Percentiles rank a stretch among this genome's conserved stretches.
These are phyloP conservation scores for Coemansia sp. DNA, from an alignment of 192 early-diverging fungal genomes.

Conservation along the genomic window DNA sequence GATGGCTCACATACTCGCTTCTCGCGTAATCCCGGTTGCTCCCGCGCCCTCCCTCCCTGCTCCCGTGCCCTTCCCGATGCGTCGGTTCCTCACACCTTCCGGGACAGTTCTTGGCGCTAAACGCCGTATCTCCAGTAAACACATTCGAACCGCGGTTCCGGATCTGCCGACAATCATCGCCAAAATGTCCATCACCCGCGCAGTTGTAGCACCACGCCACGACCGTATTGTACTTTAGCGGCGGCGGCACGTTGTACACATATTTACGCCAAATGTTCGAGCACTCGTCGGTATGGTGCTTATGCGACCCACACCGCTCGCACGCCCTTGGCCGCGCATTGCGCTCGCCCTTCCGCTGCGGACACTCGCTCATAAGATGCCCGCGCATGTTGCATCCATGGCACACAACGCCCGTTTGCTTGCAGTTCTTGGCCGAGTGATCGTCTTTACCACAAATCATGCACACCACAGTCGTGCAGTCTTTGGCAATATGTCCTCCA, in stretches of 20 bases:
- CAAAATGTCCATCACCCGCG: slow-evolving; percentile 36
- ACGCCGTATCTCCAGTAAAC: slow-evolving; percentile 32
- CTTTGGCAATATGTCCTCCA: slow-evolving; percentile 44
- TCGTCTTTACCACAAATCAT: slow-evolving; percentile 42
- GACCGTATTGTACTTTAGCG: slow-evolving; percentile 24
- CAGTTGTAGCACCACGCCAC: slow-evolving; percentile 52
- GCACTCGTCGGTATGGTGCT: slow-evolving; percentile 49
- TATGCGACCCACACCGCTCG: slow-evolving; percentile 22
- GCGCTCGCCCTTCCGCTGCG: slow-evolving; percentile 16
- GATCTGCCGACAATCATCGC: slow-evolving; percentile 33
- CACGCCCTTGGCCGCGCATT: slow-evolving; percentile 7
- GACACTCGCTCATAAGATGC: slow-evolving; percentile 40
- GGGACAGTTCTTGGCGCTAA: slow-evolving; percentile 28
- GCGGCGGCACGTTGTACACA: slow-evolving; percentile 16
- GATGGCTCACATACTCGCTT: not conserved
- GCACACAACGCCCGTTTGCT: slow-evolving; percentile 39
- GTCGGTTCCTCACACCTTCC: slow-evolving; percentile 10
- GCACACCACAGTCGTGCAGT: slow-evolving; percentile 39
- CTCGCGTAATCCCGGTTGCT: not conserved
- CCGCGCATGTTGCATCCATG: slow-evolving; percentile 52
- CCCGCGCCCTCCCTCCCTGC: not conserved
- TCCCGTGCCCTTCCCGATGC: not conserved
- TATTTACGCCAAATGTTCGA: slow-evolving; percentile 50
- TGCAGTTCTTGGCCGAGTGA: slow-evolving; percentile 40
- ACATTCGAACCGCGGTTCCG: slow-evolving; percentile 12